phyloP scores from a whole-genome alignment of 129 eudicot species.

The Flaveria linearis region DNA sequence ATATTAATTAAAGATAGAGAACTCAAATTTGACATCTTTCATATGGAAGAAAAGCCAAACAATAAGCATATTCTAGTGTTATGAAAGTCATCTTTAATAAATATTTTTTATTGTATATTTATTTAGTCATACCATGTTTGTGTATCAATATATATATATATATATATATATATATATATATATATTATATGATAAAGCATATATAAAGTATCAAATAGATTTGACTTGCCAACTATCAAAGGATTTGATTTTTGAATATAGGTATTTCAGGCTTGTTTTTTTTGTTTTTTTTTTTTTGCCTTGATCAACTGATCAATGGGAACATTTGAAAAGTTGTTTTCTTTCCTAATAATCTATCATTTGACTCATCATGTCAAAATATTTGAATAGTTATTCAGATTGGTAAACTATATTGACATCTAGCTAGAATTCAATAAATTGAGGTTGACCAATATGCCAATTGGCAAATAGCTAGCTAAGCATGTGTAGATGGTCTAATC shows the following conservation, averaged over 20 bases:
- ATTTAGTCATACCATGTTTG: neutral
- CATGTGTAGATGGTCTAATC: conserved; percentile 35
- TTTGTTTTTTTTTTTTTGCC: neutral
- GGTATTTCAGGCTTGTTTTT: conserved; percentile 12
- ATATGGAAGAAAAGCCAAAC: neutral
- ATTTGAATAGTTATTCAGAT: conserved; percentile 3
- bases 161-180: no score
- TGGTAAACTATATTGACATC: conserved; percentile 29
- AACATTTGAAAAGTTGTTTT: conserved; percentile 17
- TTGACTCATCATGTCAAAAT: conserved; percentile 30
- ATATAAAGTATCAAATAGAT: neutral
- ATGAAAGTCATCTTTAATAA: neutral
- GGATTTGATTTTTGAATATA: neutral
- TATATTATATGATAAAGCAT: no score
- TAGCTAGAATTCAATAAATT: no score
- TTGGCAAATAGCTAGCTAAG: neutral
- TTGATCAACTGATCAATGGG: conserved; percentile 16
- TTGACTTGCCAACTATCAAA: conserved; percentile 7
- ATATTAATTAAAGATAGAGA: no score
- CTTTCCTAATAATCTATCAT: conserved; percentile 18
- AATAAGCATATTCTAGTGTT: neutral
- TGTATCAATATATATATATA: neutral
- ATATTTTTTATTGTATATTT: neutral
- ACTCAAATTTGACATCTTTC: no score
- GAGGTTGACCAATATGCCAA: no score